Percentiles rank a stretch among this genome's conserved stretches.
Conservation (phyloP, 176 grass and related monocot species). For the Triticum monococcum region DNA sequence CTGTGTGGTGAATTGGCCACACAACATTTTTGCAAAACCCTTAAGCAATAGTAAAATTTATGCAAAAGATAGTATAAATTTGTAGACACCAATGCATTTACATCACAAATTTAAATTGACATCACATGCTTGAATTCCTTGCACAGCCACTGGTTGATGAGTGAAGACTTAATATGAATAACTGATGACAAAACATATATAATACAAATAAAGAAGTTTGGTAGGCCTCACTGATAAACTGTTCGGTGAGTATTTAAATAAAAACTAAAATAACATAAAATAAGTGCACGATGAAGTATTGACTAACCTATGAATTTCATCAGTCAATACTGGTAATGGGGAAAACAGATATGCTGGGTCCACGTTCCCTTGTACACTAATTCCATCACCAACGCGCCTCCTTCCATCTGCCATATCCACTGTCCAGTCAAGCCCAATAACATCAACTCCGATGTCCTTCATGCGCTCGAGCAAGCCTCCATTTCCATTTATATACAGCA, state of each 20-base stretch:
- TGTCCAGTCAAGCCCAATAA: constrained; percentile 99
- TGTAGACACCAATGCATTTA: no score
- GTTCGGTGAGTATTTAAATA: background rate
- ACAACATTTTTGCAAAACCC: no score
- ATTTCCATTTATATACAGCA: constrained; percentile 97
- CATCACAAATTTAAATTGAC: no score
- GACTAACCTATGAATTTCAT: constrained; percentile 92
- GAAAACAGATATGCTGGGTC: constrained; percentile 88
- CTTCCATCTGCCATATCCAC: constrained; percentile 98
- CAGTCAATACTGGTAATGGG: constrained; percentile 69
- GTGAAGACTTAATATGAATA: background rate
- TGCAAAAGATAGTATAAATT: no score
- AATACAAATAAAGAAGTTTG: background rate
- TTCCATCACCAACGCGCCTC: constrained; percentile 67
- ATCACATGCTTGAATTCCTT: no score
- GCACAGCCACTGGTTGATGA: no score
- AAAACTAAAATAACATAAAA: constrained; percentile 7
- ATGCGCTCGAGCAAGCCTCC: constrained; percentile 90
- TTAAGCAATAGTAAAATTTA: no score
- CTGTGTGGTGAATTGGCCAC: no score
- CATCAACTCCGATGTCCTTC: constrained; percentile 81
- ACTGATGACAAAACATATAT: background rate
- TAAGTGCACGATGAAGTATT: constrained; percentile 7
- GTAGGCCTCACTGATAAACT: background rate
- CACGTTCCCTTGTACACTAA: constrained; percentile 94